Evolutionary conservation across 371 early-diverging fungal species (phyloP).

Genomic region (Lichtheimia ramosa): DNA sequence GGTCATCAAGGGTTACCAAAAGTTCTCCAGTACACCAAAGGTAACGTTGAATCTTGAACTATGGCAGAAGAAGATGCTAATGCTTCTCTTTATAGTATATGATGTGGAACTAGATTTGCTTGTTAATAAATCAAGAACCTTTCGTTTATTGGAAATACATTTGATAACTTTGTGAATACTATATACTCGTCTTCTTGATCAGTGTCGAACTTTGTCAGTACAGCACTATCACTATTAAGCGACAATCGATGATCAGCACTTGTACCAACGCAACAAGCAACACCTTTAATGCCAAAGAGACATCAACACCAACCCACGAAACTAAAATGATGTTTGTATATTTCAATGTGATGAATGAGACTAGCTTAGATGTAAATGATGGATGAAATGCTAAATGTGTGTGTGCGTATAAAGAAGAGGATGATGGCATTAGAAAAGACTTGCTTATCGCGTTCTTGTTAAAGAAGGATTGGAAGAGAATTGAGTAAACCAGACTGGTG

Average conservation of each 20-base stretch:
- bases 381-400: not conserved
- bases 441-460: not conserved
- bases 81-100: slow-evolving; percentile 39
- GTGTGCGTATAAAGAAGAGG: not conserved
- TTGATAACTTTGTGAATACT: too few species aligned
- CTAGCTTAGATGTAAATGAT: not conserved
- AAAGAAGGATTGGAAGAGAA: not conserved
- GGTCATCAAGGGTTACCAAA: slow-evolving; percentile 99
- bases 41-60: slow-evolving; percentile 13
- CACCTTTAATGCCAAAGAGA: too few species aligned
- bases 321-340: too few species aligned
- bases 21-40: slow-evolving; percentile 95
- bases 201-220: too few species aligned
- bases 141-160: too few species aligned
- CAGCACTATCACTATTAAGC: too few species aligned
- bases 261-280: too few species aligned
- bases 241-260: too few species aligned
- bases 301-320: too few species aligned
- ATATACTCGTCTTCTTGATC: too few species aligned
- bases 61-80: not conserved
- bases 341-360: too few species aligned
- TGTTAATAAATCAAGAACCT: too few species aligned
- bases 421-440: not conserved
- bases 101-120: slow-evolving; percentile 50
- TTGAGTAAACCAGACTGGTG: not conserved